These are phyloP conservation scores for Elaphomyces granulatus DNA, from an alignment of 495 filamentous ascomycete genomes.

Conservation along the genomic window DNA sequence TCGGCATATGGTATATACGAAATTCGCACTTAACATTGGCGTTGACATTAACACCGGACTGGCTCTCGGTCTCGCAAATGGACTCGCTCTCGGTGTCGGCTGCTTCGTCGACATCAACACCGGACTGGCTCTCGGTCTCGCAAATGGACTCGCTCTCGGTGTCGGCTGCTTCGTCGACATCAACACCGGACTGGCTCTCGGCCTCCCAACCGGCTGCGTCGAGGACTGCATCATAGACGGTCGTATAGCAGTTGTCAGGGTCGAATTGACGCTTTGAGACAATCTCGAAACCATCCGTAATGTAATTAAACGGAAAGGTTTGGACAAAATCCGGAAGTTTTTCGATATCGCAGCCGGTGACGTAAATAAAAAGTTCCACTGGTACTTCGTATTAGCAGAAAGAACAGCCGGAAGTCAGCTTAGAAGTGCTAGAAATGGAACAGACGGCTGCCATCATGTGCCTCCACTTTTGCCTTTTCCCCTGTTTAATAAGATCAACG, in stretches of 20 bases:
- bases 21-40: too few relatives aligned
- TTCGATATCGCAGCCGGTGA: conserved; percentile 8
- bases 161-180: conserved; percentile 35
- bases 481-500: too few relatives aligned
- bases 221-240: conserved; percentile 20
- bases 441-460: too few relatives aligned
- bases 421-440: too few relatives aligned
- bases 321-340: conserved; percentile 19
- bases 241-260: conserved; percentile 24
- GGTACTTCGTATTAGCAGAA: too few relatives aligned
- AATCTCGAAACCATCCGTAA: too few relatives aligned
- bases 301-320: too few relatives aligned
- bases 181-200: conserved; percentile 35
- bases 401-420: too few relatives aligned
- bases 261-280: conserved; percentile 27
- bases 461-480: too few relatives aligned
- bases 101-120: conserved; percentile 20
- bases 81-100: conserved; percentile 15
- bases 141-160: conserved; percentile 35
- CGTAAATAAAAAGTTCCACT: conserved; percentile 25
- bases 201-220: conserved; percentile 14
- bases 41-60: conserved; percentile 51
- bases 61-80: conserved; percentile 13
- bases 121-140: too few relatives aligned
- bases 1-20: too few relatives aligned